phyloP scores from a whole-genome alignment of 495 filamentous ascomycete species.

The Ascodesmis nigricans region DNA sequence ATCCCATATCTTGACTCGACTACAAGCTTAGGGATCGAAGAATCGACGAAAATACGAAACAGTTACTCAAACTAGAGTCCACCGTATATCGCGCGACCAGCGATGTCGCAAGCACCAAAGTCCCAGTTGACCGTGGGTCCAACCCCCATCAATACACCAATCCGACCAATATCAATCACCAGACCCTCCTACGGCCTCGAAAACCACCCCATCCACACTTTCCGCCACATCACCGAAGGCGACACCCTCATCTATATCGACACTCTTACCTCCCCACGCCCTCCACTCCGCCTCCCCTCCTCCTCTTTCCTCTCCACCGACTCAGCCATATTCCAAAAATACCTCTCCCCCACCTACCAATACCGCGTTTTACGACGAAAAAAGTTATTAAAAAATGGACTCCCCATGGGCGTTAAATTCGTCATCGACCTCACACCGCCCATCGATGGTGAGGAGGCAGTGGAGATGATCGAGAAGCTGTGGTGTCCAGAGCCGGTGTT shows the following conservation, averaged over 20 bases:
- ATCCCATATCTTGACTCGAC: too few species aligned
- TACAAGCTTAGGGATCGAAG: too few species aligned
- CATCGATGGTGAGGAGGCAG: conserved; percentile 30
- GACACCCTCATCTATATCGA: conserved; percentile 14
- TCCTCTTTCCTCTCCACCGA: conserved; percentile 15
- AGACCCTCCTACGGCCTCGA: too few species aligned
- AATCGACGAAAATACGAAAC: too few species aligned
- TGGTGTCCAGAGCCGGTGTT: conserved; percentile 30
- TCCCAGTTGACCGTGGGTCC: too few species aligned
- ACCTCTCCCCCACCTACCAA: conserved; percentile 25
- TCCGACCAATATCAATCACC: too few species aligned
- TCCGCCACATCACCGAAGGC: conserved; percentile 8
- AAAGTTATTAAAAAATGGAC: conserved; percentile 7
- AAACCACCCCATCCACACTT: too few species aligned
- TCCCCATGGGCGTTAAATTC: conserved; percentile 28
- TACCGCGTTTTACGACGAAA: conserved; percentile 21
- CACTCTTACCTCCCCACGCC: conserved; percentile 1
- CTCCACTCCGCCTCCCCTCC: conserved; percentile 11
- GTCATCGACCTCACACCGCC: conserved; percentile 35
- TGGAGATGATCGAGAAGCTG: conserved; percentile 28
- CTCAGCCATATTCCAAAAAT: conserved; percentile 25
- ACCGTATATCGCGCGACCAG: too few species aligned
- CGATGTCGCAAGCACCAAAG: too few species aligned
- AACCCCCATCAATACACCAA: too few species aligned
- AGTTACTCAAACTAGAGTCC: too few species aligned